Conservation (phyloP, 768 basidiomycete species). For the Hericium rajendrae region DNA sequence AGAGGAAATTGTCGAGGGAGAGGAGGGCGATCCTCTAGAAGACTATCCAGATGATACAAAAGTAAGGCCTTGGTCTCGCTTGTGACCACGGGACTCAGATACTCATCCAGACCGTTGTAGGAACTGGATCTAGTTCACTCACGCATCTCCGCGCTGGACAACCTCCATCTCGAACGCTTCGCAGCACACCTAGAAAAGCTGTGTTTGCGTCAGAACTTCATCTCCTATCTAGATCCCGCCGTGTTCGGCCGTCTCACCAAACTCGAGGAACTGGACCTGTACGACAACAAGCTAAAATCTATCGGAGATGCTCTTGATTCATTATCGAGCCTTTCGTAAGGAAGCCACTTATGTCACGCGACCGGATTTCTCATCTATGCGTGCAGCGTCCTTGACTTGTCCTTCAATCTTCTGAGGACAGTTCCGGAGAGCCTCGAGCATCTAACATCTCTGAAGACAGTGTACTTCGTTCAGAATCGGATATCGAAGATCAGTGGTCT, state of each 20-base stretch:
- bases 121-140: slow-evolving; percentile 83
- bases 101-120: slow-evolving; percentile 30
- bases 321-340: slow-evolving; percentile 48
- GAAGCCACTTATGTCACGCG: neutral
- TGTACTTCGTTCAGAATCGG: slow-evolving; percentile 96
- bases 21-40: slow-evolving; percentile 49
- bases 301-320: slow-evolving; percentile 57
- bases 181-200: slow-evolving; percentile 55
- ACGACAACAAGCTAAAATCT: slow-evolving; percentile 87
- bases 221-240: slow-evolving; percentile 61
- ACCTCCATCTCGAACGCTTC: slow-evolving; percentile 69
- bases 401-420: slow-evolving; percentile 81
- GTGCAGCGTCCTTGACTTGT: slow-evolving; percentile 59
- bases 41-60: slow-evolving; percentile 81
- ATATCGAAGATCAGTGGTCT: slow-evolving; percentile 74
- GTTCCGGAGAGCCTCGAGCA: slow-evolving; percentile 54
- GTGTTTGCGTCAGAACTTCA: slow-evolving; percentile 81
- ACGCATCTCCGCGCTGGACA: slow-evolving; percentile 57
- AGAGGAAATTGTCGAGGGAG: slow-evolving; percentile 23
- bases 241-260: slow-evolving; percentile 56
- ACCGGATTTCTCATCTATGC: no score
- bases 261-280: slow-evolving; percentile 87
- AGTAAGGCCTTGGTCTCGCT: slow-evolving; percentile 31
- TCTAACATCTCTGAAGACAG: slow-evolving; percentile 55
- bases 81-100: neutral